These are phyloP conservation scores for Phyllostachys edulis DNA, from an alignment of 176 grass and related monocot genomes.

Conservation along the genomic window DNA sequence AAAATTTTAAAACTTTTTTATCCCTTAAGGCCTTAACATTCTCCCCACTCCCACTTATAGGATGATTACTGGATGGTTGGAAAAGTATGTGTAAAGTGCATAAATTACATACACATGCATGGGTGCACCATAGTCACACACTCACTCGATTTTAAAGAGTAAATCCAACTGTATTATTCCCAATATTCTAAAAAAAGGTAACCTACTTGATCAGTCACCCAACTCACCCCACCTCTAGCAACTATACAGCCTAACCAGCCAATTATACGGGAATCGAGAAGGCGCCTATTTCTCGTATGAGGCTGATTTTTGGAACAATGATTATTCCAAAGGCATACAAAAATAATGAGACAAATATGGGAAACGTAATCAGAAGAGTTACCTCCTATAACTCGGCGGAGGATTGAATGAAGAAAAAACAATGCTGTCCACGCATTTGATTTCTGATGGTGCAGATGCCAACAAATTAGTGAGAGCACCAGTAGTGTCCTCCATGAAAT, in stretches of 20 bases:
- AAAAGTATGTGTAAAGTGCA: not conserved
- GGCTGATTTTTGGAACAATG: constrained; percentile 10
- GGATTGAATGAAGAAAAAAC: constrained; percentile 96
- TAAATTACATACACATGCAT: not conserved
- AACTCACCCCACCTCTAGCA: not conserved
- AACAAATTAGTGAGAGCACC: constrained; percentile 59
- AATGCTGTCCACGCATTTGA: constrained; percentile 82
- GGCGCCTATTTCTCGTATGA: not conserved
- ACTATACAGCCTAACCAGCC: not conserved
- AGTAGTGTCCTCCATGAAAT: constrained; percentile 75
- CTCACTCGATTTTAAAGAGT: not conserved
- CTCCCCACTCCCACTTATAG: not conserved
- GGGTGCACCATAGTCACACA: not conserved
- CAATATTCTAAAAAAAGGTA: not conserved
- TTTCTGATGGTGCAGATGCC: constrained; percentile 53
- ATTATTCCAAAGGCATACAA: not conserved
- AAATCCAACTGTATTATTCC: not conserved
- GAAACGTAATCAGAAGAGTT: constrained; percentile 14
- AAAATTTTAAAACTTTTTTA: not conserved
- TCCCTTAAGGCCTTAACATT: not conserved
- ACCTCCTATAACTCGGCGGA: constrained; percentile 94
- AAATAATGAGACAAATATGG: not conserved
- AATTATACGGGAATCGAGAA: not conserved
- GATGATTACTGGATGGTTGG: not conserved
- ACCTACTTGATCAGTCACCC: not conserved